These are phyloP conservation scores for Phaeosphaeria sp. DNA, from an alignment of 2,329 filamentous ascomycete species.

Conservation along the genomic window DNA sequence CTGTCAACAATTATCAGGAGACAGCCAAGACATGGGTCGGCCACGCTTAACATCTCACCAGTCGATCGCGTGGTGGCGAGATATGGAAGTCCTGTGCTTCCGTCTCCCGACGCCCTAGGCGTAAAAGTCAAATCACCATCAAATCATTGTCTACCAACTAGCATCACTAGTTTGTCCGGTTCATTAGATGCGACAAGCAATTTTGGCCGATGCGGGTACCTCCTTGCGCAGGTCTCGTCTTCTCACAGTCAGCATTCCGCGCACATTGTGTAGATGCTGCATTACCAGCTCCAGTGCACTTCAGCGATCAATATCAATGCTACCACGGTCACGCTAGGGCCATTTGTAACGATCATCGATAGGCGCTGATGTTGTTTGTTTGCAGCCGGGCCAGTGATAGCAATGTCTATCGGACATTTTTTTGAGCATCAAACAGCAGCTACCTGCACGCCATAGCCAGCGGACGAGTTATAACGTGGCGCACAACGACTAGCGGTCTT, in stretches of 20 bases:
- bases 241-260: too few species aligned
- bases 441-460: neutral
- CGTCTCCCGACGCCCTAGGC: constrained; percentile 16
- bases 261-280: too few species aligned
- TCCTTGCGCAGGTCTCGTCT: neutral
- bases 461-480: neutral
- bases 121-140: constrained; percentile 4
- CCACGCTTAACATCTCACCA: constrained; percentile 21
- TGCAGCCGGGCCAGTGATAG: too few species aligned
- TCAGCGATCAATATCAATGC: too few species aligned
- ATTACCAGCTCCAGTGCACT: too few species aligned
- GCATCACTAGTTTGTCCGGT: too few species aligned
- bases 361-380: too few species aligned
- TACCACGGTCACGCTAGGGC: too few species aligned
- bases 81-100: constrained; percentile 17
- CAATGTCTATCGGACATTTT: too few species aligned
- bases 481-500: neutral
- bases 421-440: too few species aligned
- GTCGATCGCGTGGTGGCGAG: constrained; percentile 27
- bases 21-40: constrained; percentile 15
- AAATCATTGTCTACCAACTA: neutral
- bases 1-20: constrained; percentile 26
- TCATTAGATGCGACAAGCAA: neutral
- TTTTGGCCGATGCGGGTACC: neutral
- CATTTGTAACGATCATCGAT: too few species aligned